phyloP scores from a whole-genome alignment of 192 early-diverging fungal species.

The Paraglomus occultum region DNA sequence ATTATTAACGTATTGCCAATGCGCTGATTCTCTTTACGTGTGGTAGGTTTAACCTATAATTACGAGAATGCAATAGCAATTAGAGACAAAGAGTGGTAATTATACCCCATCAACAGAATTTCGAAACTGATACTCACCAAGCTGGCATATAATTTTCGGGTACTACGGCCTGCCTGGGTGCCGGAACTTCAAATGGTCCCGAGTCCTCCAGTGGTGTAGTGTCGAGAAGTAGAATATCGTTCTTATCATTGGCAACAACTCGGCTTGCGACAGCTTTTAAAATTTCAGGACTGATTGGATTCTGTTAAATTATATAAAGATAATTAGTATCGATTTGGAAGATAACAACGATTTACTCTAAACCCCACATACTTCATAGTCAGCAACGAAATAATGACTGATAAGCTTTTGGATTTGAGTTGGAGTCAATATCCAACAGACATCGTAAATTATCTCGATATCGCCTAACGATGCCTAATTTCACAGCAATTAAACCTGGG shows the following conservation, averaged over 20 bases:
- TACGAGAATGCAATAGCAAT: neutral
- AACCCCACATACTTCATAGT: constrained; percentile 81
- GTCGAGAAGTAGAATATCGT: constrained; percentile 87
- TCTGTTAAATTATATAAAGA: constrained; percentile 32
- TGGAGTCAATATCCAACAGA: constrained; percentile 94
- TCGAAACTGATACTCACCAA: constrained; percentile 29
- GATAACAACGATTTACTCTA: constrained; percentile 10
- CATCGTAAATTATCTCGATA: constrained; percentile 98
- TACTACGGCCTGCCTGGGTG: constrained; percentile 40
- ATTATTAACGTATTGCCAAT: neutral
- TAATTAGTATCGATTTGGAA: neutral
- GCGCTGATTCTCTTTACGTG: neutral
- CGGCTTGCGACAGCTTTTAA: constrained; percentile 85
- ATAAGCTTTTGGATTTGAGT: constrained; percentile 98
- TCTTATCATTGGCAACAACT: constrained; percentile 84
- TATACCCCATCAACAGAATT: neutral
- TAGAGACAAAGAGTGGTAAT: neutral
- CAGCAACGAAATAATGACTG: constrained; percentile 90
- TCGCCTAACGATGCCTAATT: constrained; percentile 66
- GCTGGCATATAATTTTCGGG: constrained; percentile 48
- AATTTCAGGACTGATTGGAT: constrained; percentile 81
- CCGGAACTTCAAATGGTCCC: constrained; percentile 57
- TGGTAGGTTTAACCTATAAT: neutral
- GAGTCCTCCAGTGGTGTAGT: constrained; percentile 63
- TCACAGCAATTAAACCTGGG: constrained; percentile 3